Evolutionary conservation across 768 basidiomycete species (phyloP).

Genomic region (Xerocomus spinulosus): DNA sequence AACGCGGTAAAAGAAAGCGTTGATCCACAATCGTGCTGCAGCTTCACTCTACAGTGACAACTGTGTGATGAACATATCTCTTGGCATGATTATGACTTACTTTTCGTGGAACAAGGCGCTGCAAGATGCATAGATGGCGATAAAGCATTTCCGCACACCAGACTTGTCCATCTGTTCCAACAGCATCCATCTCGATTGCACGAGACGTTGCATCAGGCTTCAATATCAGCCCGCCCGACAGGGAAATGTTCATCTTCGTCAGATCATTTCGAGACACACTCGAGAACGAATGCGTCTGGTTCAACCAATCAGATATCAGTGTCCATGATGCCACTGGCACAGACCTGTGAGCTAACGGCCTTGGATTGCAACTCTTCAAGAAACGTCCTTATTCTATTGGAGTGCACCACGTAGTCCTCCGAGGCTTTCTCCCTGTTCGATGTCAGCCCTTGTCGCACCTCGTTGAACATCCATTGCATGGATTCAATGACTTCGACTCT

Average conservation of each 20-base stretch:
- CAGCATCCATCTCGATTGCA: not conserved
- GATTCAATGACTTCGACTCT: no score
- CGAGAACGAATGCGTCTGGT: not conserved
- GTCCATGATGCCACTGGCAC: not conserved
- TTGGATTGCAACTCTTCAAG: not conserved
- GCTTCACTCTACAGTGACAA: not conserved
- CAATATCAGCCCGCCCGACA: not conserved
- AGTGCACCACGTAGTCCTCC: not conserved
- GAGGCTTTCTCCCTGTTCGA: not conserved
- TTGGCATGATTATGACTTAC: not conserved
- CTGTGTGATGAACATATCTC: not conserved
- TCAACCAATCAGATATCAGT: not conserved
- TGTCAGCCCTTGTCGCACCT: no score
- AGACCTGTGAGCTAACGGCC: not conserved
- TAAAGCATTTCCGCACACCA: not conserved
- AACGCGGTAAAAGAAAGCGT: no score
- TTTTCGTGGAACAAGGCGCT: not conserved
- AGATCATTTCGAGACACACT: not conserved
- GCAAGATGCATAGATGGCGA: not conserved
- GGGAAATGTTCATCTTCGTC: not conserved
- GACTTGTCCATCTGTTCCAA: not conserved
- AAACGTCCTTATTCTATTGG: not conserved
- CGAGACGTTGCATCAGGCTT: not conserved
- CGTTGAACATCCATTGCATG: no score
- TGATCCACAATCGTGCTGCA: not conserved